A percentile compares a stretch with the other conserved stretches of the same genome.
Conservation (phyloP, 192 early-diverging fungal genomes). For the Mortierella alpina region DNA sequence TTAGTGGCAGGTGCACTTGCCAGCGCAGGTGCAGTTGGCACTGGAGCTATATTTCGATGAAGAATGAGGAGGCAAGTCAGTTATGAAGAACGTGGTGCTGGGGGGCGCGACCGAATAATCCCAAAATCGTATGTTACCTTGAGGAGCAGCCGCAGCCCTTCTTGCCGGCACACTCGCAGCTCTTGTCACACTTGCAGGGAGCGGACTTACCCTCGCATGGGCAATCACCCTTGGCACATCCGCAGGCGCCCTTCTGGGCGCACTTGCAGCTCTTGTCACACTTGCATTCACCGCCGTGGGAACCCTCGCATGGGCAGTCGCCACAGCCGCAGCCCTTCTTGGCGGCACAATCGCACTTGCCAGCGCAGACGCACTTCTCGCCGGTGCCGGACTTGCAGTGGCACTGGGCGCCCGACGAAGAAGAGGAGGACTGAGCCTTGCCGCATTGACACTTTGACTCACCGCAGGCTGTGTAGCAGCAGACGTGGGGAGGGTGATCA, state of each 20-base stretch:
- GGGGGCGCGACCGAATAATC: not conserved
- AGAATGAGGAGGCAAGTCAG: not conserved
- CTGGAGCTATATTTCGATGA: not conserved
- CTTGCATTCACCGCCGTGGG: not conserved
- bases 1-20: conserved; percentile 14
- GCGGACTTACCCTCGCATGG: conserved; percentile 16
- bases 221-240: conserved; percentile 25
- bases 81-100: not conserved
- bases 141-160: conserved; percentile 14
- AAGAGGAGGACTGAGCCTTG: conserved; percentile 3
- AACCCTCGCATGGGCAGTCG: conserved; percentile 4
- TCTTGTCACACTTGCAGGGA: conserved; percentile 21
- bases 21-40: conserved; percentile 8
- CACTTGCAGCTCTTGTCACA: conserved; percentile 13
- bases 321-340: conserved; percentile 1
- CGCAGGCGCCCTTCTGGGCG: conserved; percentile 2
- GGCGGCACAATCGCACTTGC: conserved; percentile 7
- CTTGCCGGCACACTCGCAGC: conserved; percentile 15
- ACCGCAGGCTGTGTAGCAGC: conserved; percentile 18
- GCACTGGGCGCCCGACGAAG: not conserved
- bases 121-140: not conserved
- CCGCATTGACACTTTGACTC: conserved; percentile 25
- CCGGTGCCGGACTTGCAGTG: conserved; percentile 17
- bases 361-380: conserved; percentile 20
- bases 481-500: not conserved